Percentiles rank a stretch among this genome's conserved stretches.
phyloP scores from a whole-genome alignment of 768 basidiomycete genomes.

The Amanita molliuscula region DNA sequence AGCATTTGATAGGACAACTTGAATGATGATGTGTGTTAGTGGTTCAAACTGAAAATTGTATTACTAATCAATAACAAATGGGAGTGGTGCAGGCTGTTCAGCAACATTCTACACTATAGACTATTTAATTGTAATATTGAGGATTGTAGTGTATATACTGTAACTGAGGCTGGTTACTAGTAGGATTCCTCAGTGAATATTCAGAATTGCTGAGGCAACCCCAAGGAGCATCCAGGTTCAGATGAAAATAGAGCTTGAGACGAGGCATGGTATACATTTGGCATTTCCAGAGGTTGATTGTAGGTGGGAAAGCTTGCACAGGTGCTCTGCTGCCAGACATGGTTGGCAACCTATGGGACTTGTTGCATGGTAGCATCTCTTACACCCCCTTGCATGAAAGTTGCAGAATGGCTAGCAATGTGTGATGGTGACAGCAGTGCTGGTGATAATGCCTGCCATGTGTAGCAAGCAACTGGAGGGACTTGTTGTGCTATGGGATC shows the following conservation, averaged over 20 bases:
- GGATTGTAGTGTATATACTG: constrained; percentile 1
- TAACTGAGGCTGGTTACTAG: neutral
- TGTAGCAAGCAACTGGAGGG: neutral
- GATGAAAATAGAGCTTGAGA: neutral
- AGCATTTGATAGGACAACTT: neutral
- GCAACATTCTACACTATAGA: constrained; percentile 1
- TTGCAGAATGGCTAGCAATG: neutral
- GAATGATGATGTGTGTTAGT: neutral
- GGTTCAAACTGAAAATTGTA: neutral
- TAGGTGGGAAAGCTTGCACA: neutral
- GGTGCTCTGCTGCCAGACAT: neutral
- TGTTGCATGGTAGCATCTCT: neutral
- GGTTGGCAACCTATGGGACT: neutral
- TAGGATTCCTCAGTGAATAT: neutral
- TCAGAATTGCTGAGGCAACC: neutral
- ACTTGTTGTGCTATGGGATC: neutral
- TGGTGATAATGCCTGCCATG: neutral
- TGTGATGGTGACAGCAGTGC: neutral
- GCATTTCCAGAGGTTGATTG: neutral
- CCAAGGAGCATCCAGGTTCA: neutral
- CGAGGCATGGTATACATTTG: neutral
- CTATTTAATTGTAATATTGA: neutral
- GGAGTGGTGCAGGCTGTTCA: neutral
- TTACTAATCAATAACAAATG: neutral
- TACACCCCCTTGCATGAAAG: neutral